Percentiles rank a stretch among this genome's conserved stretches.
Conservation (phyloP, 352 stramenopile genomes). For the Phytophthora agathidicida region DNA sequence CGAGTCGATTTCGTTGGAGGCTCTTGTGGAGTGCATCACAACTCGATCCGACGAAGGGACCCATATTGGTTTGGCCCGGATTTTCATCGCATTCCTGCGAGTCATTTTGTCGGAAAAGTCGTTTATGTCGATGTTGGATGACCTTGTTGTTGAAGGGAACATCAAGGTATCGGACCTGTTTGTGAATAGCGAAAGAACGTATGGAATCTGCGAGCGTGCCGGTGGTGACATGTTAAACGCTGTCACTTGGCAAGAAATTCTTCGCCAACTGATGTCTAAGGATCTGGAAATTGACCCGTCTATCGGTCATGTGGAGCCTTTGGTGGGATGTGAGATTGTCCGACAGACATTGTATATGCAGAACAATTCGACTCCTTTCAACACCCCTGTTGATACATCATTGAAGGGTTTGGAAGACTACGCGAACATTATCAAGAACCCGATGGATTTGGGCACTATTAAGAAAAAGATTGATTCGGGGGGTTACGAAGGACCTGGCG, state of each 20-base stretch:
- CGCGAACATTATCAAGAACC: conserved; percentile 80
- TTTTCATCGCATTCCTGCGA: conserved; percentile 77
- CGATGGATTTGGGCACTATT: conserved; percentile 93
- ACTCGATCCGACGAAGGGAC: conserved; percentile 49
- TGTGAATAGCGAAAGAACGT: conserved; percentile 69
- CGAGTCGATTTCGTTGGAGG: conserved; percentile 67
- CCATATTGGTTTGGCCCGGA: conserved; percentile 53
- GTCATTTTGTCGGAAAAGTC: conserved; percentile 83
- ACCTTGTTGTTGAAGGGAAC: conserved; percentile 81
- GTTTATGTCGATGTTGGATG: conserved; percentile 75
- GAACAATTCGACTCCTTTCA: conserved; percentile 81
- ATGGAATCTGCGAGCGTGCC: conserved; percentile 73
- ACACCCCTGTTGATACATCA: conserved; percentile 80
- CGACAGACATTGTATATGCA: conserved; percentile 86
- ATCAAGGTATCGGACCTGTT: conserved; percentile 85
- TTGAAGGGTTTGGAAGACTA: conserved; percentile 89
- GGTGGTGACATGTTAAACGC: conserved; percentile 78
- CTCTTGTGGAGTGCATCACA: conserved; percentile 58
- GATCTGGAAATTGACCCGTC: conserved; percentile 76
- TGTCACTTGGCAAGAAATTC: conserved; percentile 87
- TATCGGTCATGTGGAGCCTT: conserved; percentile 72
- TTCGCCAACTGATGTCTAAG: conserved; percentile 84
- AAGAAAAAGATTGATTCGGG: conserved; percentile 75
- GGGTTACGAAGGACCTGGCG: conserved; percentile 66
- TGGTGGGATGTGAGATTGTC: conserved; percentile 83